These are phyloP conservation scores for Pezicula neosporulosa DNA, from an alignment of 2,329 filamentous ascomycete species.

Conservation along the genomic window DNA sequence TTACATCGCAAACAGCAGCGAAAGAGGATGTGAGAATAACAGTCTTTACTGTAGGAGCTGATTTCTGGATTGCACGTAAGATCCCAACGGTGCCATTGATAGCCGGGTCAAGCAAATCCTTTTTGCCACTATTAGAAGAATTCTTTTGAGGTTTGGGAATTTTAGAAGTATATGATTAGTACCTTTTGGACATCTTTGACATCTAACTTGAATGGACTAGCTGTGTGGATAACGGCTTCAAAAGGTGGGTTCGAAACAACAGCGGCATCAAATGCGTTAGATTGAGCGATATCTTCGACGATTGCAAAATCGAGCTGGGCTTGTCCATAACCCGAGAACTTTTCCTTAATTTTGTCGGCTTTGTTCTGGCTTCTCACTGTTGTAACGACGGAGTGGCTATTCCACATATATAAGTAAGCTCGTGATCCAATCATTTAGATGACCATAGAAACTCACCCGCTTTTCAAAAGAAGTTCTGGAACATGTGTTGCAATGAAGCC, in stretches of 20 bases:
- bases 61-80: constrained; percentile 38
- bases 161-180: background rate
- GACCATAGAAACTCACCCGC: background rate
- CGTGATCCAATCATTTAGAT: too few species aligned
- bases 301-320: constrained; percentile 41
- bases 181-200: constrained; percentile 12
- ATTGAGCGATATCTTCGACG: constrained; percentile 67
- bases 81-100: constrained; percentile 47
- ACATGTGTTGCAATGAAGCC: constrained; percentile 50
- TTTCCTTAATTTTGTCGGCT: constrained; percentile 34
- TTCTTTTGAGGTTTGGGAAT: background rate
- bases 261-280: constrained; percentile 60
- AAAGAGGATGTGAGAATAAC: constrained; percentile 59
- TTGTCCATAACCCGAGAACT: constrained; percentile 22
- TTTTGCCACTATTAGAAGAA: constrained; percentile 10
- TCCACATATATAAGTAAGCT: constrained; percentile 6
- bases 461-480: constrained; percentile 37
- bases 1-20: constrained; percentile 51
- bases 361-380: constrained; percentile 44
- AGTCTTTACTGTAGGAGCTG: constrained; percentile 30
- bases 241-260: constrained; percentile 50
- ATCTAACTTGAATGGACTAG: constrained; percentile 45
- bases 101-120: constrained; percentile 47
- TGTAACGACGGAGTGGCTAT: constrained; percentile 31
- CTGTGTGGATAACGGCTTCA: constrained; percentile 70